Evolutionary conservation across 768 basidiomycete genomes (phyloP), one percentile per base, ranked within the genome.

Genomic region (Boletus rubescentipes): DNA sequence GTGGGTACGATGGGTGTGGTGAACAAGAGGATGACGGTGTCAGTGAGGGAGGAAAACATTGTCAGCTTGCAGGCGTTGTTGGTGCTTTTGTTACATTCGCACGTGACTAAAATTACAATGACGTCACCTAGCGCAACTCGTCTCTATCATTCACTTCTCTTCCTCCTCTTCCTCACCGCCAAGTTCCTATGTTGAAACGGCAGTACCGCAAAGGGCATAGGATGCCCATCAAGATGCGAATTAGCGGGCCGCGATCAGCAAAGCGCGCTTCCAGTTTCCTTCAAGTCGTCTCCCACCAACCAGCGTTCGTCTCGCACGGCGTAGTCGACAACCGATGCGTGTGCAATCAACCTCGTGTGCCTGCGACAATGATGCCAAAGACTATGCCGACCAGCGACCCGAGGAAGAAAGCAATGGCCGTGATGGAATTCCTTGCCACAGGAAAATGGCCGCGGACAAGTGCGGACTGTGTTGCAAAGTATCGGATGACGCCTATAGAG

Each of bases 371-470:
- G 21, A 80, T 64, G 3, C 70, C 73, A 62, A 82, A 79, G 5
- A 76, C 72, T n/a, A 76, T 61, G 16, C 67, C 68, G 1, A 79
- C 75, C 8, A 82, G 60, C 15, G 70, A 63, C 7, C 70, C 69
- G 6, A 83, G 68, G 20, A 73, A 49, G 10, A 73, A 58, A 16
- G 76, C 67, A 10, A 84, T 66, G n/a, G 75, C 65, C 2, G 72
- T 73, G 9, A 76, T 65, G 4, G 76, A 72, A 16, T 76, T 42
- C 9, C 81, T 72, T n/a, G 82, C 79, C n/a, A 76, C 75, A 4
- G 83, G 82, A 59, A 83, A 85, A 42, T 73, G 60, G 9, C 82
- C 81, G 36, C 75, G 72, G 2, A 75, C 70, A 50, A 85, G 72
- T 8, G 79, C 76, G 1, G 65, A 61, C 60, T 85, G 84, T 4